A percentile compares a stretch with the other conserved stretches of the same genome.
These are phyloP conservation scores for Nigrospora oryzae DNA, from an alignment of 2,329 filamentous ascomycete species.

Conservation along the genomic window DNA sequence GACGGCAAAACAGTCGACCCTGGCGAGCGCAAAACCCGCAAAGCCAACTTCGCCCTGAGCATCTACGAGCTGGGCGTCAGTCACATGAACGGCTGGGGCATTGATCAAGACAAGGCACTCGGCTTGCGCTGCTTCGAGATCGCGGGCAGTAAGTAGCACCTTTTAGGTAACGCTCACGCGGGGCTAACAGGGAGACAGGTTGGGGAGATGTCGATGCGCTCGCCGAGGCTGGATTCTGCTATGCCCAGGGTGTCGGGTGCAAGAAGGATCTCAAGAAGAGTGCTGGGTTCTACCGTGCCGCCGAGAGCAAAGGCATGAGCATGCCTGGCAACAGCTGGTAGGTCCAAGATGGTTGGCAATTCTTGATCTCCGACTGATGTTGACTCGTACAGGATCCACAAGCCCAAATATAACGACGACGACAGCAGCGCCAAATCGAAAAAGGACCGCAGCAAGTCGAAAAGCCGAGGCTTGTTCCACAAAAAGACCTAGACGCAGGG, in stretches of 20 bases:
- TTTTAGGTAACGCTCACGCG: too few relatives aligned
- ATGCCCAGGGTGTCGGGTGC: constrained; percentile 84
- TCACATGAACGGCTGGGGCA: constrained; percentile 98
- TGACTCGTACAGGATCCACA: constrained; percentile 69
- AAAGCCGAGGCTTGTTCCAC: constrained; percentile 66
- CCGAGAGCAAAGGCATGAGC: constrained; percentile 87
- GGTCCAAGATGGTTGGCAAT: constrained; percentile 24
- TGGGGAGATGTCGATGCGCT: constrained; percentile 96
- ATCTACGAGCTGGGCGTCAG: constrained; percentile 95
- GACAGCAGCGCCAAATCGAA: constrained; percentile 41
- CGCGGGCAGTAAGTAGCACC: constrained; percentile 59
- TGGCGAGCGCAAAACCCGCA: constrained; percentile 69
- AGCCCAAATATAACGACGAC: constrained; percentile 80
- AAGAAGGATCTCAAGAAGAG: constrained; percentile 96
- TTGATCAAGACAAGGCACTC: constrained; percentile 81
- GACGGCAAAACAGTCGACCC: constrained; percentile 56
- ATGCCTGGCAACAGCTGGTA: constrained; percentile 99
- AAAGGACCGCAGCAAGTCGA: constrained; percentile 67
- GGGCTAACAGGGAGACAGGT: constrained; percentile 28
- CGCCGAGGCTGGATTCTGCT: constrained; percentile 92
- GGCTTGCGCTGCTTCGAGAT: constrained; percentile 94
- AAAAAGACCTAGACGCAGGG: constrained; percentile 28
- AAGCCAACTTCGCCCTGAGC: constrained; percentile 88
- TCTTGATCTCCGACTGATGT: constrained; percentile 4
- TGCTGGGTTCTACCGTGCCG: constrained; percentile 81